Base-by-base conservation (phyloP, 2,329 filamentous ascomycete genomes). In the Sphaceloma murrayae region DNA sequence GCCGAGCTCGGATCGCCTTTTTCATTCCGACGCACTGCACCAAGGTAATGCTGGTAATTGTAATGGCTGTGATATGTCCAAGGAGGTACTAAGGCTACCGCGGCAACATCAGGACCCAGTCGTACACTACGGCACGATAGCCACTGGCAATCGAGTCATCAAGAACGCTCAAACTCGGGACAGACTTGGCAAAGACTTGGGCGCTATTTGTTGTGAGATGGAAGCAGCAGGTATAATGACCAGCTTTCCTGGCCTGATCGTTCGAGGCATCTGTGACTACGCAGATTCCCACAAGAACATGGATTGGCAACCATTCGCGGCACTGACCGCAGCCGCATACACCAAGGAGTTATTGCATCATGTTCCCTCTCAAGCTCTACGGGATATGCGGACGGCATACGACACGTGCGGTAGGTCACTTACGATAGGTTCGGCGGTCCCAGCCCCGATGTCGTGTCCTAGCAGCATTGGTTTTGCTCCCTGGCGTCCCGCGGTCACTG, bases 81-180 rank as follows among this genome's bases (percentile, higher is more conserved):
- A 19, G 33, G 4, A 36, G n/a, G 17, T 21, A 22, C 16, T 11
- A 4, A 16, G 33, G 11, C 17, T 13, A 3, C 3, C 5, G 6
- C 33, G 33, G n/a, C 13, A n/a, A 3, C 10, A 7, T 10, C 17
- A 43, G 11, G 8, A 43, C 9, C 58, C 58, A 22, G 47, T 8
- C 0, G 46, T 68, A 0, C 61, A 66, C 33, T 52, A 68, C 22
- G 66, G 67, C 0, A 40, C 48, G 0, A 57, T 69, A 1, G 66
- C 56, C 4, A 67, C 63, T 1, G 63, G 59, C 8, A 59, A 68
- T 39, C 55, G 26, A 5, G n/a, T 48, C 5, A 39, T 48, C 6
- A 48, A 44, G 26, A 31, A 40, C 22, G 34, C 43, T 8, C 17
- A 2, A 2, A 32, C 27, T 3, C 18, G 47, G n/a, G 36, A 48